Conservation (phyloP, 176 grass and related monocot species). For the Oryza glumipatula region DNA sequence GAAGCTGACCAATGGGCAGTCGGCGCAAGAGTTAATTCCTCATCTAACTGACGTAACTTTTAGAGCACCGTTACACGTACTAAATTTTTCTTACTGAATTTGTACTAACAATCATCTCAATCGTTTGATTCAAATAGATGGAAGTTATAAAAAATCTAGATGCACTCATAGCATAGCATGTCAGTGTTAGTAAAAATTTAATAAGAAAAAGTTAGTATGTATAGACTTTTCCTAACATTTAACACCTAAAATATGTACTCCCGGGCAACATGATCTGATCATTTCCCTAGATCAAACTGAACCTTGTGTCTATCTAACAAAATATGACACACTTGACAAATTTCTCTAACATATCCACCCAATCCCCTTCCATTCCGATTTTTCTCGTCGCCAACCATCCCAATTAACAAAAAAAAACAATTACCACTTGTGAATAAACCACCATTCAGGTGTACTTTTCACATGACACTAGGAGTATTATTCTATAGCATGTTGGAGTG, state of each 20-base stretch:
- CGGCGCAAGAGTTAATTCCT: not conserved
- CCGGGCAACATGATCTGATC: too few species aligned
- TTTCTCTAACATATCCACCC: slow-evolving; percentile 8
- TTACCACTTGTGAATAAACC: not conserved
- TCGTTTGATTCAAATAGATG: too few species aligned
- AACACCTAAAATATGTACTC: too few species aligned
- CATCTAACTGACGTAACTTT: not conserved
- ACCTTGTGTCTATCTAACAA: not conserved
- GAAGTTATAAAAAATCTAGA: too few species aligned
- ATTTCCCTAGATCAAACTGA: not conserved
- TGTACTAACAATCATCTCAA: too few species aligned
- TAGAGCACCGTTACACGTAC: too few species aligned
- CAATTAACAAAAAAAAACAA: not conserved
- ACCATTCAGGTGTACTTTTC: slow-evolving; percentile 38
- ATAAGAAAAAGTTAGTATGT: too few species aligned
- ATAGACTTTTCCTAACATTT: not conserved
- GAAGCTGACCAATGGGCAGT: not conserved
- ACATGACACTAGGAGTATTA: not conserved
- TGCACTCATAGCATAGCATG: too few species aligned
- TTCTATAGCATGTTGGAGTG: not conserved
- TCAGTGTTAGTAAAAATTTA: too few species aligned
- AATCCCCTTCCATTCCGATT: not conserved
- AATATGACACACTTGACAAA: not conserved
- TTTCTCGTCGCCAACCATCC: not conserved
- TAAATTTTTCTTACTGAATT: too few species aligned